A percentile compares a stretch with the other conserved stretches of the same genome.
Evolutionary conservation across 306 rosid species (phyloP).

Genomic region (Casuarina equisetifolia): DNA sequence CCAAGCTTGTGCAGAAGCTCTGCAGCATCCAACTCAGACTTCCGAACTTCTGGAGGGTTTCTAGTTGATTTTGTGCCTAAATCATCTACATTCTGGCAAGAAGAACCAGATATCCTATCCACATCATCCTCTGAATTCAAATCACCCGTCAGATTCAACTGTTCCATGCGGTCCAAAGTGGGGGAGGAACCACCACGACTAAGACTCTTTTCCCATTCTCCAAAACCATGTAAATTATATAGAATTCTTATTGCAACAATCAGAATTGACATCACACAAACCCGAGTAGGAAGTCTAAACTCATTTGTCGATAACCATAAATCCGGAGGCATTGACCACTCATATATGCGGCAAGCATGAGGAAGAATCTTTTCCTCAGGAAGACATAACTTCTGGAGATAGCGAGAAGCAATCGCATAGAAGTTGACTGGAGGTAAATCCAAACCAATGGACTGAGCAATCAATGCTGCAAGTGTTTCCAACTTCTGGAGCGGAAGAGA

Average conservation of each 20-base stretch:
- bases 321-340: conserved; percentile 85
- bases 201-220: conserved; percentile 84
- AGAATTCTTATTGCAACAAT: conserved; percentile 73
- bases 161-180: conserved; percentile 16
- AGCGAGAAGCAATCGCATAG: conserved; percentile 62
- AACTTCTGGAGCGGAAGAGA: conserved; percentile 60
- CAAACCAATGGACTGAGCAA: conserved; percentile 71
- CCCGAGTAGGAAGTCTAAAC: conserved; percentile 76
- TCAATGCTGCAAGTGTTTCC: conserved; percentile 64
- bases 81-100: conserved; percentile 22
- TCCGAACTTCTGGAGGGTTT: conserved; percentile 28
- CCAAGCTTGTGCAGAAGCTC: conserved; percentile 63
- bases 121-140: conserved; percentile 23
- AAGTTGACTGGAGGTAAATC: conserved; percentile 87
- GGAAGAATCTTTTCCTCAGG: conserved; percentile 65
- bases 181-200: conserved; percentile 27
- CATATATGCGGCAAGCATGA: conserved; percentile 58
- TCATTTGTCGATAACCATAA: conserved; percentile 70
- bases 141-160: conserved; percentile 14
- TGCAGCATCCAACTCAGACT: conserved; percentile 43
- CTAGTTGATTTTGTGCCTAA: conserved; percentile 24
- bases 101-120: conserved; percentile 28
- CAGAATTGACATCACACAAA: conserved; percentile 77
- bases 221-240: conserved; percentile 73
- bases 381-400: conserved; percentile 59